phyloP scores from a whole-genome alignment of 768 basidiomycete species.

The Boletus pseudo-olivaceus region DNA sequence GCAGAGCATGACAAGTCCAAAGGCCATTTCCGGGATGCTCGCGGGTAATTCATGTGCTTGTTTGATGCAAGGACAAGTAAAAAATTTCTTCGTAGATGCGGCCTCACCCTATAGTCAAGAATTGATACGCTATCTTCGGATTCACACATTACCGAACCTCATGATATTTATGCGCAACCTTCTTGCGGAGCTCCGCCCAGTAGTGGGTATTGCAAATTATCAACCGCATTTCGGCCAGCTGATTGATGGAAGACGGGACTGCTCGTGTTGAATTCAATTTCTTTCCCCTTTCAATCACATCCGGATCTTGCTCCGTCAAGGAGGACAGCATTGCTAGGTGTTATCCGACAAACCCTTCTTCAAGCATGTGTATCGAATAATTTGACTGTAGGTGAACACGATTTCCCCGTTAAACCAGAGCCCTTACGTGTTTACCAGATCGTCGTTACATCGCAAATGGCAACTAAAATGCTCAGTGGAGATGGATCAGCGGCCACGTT shows the following conservation, averaged over 20 bases:
- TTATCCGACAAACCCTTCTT: constrained; percentile 51
- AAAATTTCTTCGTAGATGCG: constrained; percentile 36
- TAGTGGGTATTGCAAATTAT: constrained; percentile 37
- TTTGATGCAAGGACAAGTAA: constrained; percentile 7
- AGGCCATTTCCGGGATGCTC: constrained; percentile 31
- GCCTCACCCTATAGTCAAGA: constrained; percentile 32
- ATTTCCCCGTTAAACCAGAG: background rate
- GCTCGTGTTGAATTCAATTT: constrained; percentile 64
- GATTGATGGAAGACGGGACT: constrained; percentile 42
- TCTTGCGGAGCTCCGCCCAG: constrained; percentile 43
- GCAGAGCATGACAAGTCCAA: constrained; percentile 45
- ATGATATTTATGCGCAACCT: constrained; percentile 58
- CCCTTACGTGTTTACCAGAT: constrained; percentile 33
- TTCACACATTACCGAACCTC: constrained; percentile 51
- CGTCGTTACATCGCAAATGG: constrained; percentile 63
- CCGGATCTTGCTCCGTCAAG: constrained; percentile 37
- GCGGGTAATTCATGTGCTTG: constrained; percentile 18
- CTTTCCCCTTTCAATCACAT: constrained; percentile 59
- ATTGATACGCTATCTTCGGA: constrained; percentile 24
- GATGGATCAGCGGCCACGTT: constrained; percentile 67
- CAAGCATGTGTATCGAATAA: constrained; percentile 44
- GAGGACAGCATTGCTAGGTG: constrained; percentile 45
- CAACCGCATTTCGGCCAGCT: constrained; percentile 4
- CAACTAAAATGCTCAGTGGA: constrained; percentile 60
- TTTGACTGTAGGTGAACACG: constrained; percentile 42